Percentiles rank a stretch among this genome's conserved stretches.
Evolutionary conservation across 371 early-diverging fungal species (phyloP).

Genomic region (Circinella minor): DNA sequence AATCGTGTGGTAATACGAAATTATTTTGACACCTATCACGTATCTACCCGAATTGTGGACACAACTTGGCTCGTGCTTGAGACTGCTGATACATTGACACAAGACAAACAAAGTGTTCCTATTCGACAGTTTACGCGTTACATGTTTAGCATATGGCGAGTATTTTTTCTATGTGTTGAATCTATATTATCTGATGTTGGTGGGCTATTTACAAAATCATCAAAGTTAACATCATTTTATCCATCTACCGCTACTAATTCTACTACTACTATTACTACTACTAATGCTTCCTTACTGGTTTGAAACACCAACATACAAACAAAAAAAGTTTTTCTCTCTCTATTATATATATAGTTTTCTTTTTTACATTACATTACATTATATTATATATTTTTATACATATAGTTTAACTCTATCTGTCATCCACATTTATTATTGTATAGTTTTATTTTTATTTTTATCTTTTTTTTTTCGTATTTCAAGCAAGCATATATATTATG

Average conservation of each 20-base stretch:
- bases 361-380: no score
- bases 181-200: conserved; percentile 27
- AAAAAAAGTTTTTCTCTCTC: neutral
- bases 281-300: neutral
- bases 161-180: conserved; percentile 42
- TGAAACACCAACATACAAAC: neutral
- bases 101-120: conserved; percentile 7
- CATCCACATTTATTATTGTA: neutral
- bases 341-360: neutral
- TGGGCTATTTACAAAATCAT: neutral
- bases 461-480: no score
- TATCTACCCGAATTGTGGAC: conserved; percentile 21
- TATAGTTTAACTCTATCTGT: neutral
- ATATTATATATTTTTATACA: neutral
- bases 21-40: conserved; percentile 11
- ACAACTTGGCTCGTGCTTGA: conserved; percentile 29
- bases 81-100: neutral
- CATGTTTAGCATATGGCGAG: conserved; percentile 37
- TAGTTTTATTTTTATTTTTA: no score
- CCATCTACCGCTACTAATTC: neutral
- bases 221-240: neutral
- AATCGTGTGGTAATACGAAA: conserved; percentile 6
- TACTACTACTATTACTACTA: neutral
- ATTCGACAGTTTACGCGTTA: conserved; percentile 19
- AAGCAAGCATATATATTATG: neutral